Evolutionary conservation across 75 land plant genomes (phyloP), one percentile per base, ranked within the genome.

Genomic region (Sequoia sempervirens): DNA sequence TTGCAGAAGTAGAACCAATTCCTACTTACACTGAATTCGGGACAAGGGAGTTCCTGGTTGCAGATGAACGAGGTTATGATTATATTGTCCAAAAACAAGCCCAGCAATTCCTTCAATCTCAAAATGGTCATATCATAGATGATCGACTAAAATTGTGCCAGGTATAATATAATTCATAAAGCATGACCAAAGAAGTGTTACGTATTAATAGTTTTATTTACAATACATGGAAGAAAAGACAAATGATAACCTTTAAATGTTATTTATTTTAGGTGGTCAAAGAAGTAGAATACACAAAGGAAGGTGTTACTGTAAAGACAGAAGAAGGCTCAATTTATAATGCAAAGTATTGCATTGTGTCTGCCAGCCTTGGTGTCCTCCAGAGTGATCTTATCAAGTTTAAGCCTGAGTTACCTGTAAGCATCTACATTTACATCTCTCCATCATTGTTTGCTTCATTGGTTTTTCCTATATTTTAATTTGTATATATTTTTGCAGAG

Each of bases 331-430:
- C 88, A 12, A 56, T 85, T 26, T 95, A 90, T 84, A 86, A 87
- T 79, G 93, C 94, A 66, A 85, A 90, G 46, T 91, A 92, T 64
- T 88, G 92, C 43, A 91, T 95, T 74, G 82, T 92, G 83, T 89
- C 97, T 2, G 94, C 88, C 56, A 95, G 97, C 84, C 82, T 95
- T 45, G 97, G 97, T 5, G 97, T 95, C 45, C 92, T 95, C 28
- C 92, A 92, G 84, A 92, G 94, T 86, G 75, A 90, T 45, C 96
- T 94, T 74, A 95, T 95, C 69, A 84, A 85, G 53, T 95, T 92
- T 74, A 75, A 28, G 1, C 97, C 97, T 0, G 88, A 90, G 23
- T 91, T 95, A 76, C 97, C 96, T 40, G 96, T 95, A 91, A 80
- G 32, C 28, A 68, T 64, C 68, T 26, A 26, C 11, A 64, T 26